Evolutionary conservation across 2,329 filamentous ascomycete genomes (phyloP), one percentile per base, ranked within the genome.

Genomic region (Alternaria ethzedia): DNA sequence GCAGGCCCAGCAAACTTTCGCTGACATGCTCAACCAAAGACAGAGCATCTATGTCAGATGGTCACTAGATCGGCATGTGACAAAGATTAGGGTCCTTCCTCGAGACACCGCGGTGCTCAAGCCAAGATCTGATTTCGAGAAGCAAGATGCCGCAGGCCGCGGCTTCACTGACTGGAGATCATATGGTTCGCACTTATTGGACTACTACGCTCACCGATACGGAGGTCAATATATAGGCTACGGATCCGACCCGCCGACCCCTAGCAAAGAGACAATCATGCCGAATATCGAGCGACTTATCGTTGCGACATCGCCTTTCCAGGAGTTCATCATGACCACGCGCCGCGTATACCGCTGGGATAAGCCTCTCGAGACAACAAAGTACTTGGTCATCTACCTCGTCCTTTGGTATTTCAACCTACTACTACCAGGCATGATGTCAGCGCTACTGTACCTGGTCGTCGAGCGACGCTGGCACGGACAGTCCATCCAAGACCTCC

Each of bases 311-410:
- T 75, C 78, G 6, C 78, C 79, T 0, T 61, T 80, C 8, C 79
- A 82, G 52, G 71, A 75, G 25, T 64, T 78, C 15, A 62, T 79
- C 55, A 79, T 78, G 69, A 76, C 75, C 2, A 68, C 75, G 1
- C 68, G 79, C 9, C 68, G 71, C 17, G 67, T 81, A 1, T 82
- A 82, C 55, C 72, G 74, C 3, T 82, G 79, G 80, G 77, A 81
- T 28, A 51, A 74, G 12, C 75, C 68, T 3, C 12, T 58, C 3
- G 70, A 75, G 21, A 82, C 79, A 2, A 51, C 57, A 2, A 76
- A 73, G 58, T 81, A 77, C 36, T 57, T 76, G 3, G 2, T 64
- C 8, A 70, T 76, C 4, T 78, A 76, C 59, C 17, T 67, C 1
- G 21, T 63, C 0, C 59, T 78, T 30, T 76, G 75, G 74, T 71